Conservation (phyloP, 2,329 filamentous ascomycete genomes). For the Trichophyton schoenleinii region DNA sequence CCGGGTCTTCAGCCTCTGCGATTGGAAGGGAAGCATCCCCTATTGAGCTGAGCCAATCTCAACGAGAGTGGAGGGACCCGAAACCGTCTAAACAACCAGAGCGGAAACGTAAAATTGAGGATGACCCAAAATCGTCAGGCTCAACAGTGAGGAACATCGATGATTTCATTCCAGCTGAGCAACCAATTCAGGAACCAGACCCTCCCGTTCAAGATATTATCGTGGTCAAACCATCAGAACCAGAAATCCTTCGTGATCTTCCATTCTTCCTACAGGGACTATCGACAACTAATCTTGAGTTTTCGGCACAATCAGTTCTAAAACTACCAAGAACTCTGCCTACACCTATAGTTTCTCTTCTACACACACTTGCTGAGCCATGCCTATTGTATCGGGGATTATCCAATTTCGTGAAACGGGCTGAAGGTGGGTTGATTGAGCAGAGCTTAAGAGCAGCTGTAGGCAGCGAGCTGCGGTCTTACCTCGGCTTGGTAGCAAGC, state of each 20-base stretch:
- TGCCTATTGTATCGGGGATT: constrained; percentile 80
- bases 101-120: constrained; percentile 12
- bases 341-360: constrained; percentile 68
- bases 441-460: constrained; percentile 88
- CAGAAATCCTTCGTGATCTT: constrained; percentile 60
- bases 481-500: constrained; percentile 80
- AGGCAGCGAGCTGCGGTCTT: constrained; percentile 70
- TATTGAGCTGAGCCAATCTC: constrained; percentile 6
- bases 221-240: constrained; percentile 34
- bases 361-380: constrained; percentile 84
- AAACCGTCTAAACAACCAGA: constrained; percentile 11
- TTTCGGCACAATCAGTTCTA: constrained; percentile 55
- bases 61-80: not conserved
- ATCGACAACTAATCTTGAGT: constrained; percentile 72
- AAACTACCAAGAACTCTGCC: constrained; percentile 69
- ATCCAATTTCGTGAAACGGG: constrained; percentile 67
- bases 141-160: constrained; percentile 6
- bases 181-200: constrained; percentile 10
- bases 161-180: constrained; percentile 11
- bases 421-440: constrained; percentile 70
- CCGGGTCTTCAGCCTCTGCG: constrained; percentile 32
- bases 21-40: constrained; percentile 19
- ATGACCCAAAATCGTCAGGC: constrained; percentile 14
- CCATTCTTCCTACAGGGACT: constrained; percentile 89
- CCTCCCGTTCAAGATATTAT: constrained; percentile 7